Base-by-base conservation (phyloP, 2,329 filamentous ascomycete genomes). In the Scedosporium apiospermum region DNA sequence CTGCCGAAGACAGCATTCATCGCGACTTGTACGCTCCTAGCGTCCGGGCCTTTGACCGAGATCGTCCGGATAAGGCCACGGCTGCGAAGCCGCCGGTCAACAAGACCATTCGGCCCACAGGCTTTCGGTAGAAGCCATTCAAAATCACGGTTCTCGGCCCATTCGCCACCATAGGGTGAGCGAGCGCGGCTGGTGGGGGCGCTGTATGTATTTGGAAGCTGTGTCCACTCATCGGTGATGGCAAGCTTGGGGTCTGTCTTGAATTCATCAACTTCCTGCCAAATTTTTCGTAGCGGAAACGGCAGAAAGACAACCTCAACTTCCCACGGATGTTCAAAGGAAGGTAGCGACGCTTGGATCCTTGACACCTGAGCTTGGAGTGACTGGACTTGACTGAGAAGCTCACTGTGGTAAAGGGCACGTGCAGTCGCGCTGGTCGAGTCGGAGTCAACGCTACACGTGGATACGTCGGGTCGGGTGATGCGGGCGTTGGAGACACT, bases 231-330 rank as follows among this genome's bases (percentile, higher is more conserved):
- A 62, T 84, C 82, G 49, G 71, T 71, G 4, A 73, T 68, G 10
- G 71, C 70, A 1, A 65, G 63, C 9, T 68, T 67, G 5, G 73
- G 67, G 23, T 74, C 74, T 26, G 70, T 63, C 58, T 75, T 77
- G 69, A 85, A 83, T 2, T 83, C 77, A 64, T 76, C 70, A 3
- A 76, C 71, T 55, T 76, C 75, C 64, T 82, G 75, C 83, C 83
- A 86, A 5, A 86, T 68, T 23, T 77, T 79, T 66, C 80, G 82
- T 6, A 86, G 73, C 1, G 81, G 78, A 71, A 90, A 93, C 1
- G 90, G 90, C 6, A 93, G 72, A 63, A 92, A 85, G 1, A 93
- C 85, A 4, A 93, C 87, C 69, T 93, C 89, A 1, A 93, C 76
- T 66, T 89, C 83, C 88, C 89, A 92, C 0, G 89, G 88, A 49